These are phyloP conservation scores for Abelmoschus esculentus DNA, from an alignment of 345 rosid genomes.

Conservation along the genomic window DNA sequence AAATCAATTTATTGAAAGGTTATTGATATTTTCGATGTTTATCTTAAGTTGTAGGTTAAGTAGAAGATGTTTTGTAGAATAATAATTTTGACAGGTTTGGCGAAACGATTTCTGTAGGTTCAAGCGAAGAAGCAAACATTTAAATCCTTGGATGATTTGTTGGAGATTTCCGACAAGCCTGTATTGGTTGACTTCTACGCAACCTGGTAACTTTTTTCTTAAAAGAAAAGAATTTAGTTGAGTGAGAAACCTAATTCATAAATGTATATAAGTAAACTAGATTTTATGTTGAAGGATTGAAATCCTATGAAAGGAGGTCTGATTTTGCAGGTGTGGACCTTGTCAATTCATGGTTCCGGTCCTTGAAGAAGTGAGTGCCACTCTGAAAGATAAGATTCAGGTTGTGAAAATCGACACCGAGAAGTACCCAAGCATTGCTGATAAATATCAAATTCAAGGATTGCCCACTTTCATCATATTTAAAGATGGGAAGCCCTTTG, in stretches of 20 bases:
- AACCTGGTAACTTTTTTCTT: constrained; percentile 43
- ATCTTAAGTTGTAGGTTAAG: background rate
- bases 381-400: constrained; percentile 55
- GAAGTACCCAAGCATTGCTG: constrained; percentile 77
- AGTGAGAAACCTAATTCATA: background rate
- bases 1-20: background rate
- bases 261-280: background rate
- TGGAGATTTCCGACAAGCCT: constrained; percentile 61
- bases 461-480: constrained; percentile 85
- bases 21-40: background rate
- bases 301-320: background rate
- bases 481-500: constrained; percentile 68
- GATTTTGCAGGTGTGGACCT: constrained; percentile 81
- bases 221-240: background rate
- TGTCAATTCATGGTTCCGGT: constrained; percentile 85
- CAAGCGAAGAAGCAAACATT: constrained; percentile 75
- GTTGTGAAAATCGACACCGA: constrained; percentile 90
- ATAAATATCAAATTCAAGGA: constrained; percentile 62
- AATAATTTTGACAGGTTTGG: background rate
- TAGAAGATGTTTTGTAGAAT: background rate
- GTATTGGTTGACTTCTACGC: constrained; percentile 85
- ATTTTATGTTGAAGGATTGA: background rate
- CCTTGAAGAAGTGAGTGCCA: constrained; percentile 60
- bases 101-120: constrained; percentile 23
- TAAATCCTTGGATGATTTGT: constrained; percentile 62